Conservation (phyloP, 768 basidiomycete genomes). For the Hygrophoropsis aurantiaca region DNA sequence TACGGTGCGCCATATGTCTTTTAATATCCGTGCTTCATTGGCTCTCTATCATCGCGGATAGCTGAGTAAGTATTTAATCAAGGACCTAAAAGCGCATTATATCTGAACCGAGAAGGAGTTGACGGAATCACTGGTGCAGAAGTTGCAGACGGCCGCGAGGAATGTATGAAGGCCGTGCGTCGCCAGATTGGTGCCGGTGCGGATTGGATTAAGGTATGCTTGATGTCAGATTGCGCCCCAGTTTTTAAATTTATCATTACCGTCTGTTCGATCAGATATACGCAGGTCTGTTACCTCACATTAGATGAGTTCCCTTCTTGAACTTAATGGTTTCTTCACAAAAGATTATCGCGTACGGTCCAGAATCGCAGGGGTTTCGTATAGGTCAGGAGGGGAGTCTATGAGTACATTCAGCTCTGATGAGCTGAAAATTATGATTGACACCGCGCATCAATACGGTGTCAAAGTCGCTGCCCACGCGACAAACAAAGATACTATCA, state of each 20-base stretch:
- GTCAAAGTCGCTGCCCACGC: slow-evolving; percentile 63
- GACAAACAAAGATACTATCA: slow-evolving; percentile 31
- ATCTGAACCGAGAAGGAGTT: slow-evolving; percentile 48
- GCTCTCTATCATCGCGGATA: background rate
- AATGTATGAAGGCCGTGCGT: slow-evolving; percentile 54
- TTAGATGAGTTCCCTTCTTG: slow-evolving; percentile 6
- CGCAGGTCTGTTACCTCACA: slow-evolving; percentile 37
- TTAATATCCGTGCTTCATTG: slow-evolving; percentile 7
- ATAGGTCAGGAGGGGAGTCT: slow-evolving; percentile 30
- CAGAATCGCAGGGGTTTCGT: slow-evolving; percentile 41
- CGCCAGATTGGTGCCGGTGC: slow-evolving; percentile 64
- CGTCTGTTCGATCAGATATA: slow-evolving; percentile 41
- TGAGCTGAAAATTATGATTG: slow-evolving; percentile 51
- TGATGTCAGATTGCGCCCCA: background rate
- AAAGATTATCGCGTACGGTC: slow-evolving; percentile 57
- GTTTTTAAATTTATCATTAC: background rate
- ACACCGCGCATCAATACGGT: slow-evolving; percentile 48
- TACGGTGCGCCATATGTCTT: slow-evolving; percentile 41
- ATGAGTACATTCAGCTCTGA: slow-evolving; percentile 43
- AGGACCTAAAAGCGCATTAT: slow-evolving; percentile 55
- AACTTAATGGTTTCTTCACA: slow-evolving; percentile 7
- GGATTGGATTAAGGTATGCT: slow-evolving; percentile 63
- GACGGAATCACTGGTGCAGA: slow-evolving; percentile 60
- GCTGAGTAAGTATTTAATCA: background rate
- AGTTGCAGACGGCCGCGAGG: slow-evolving; percentile 56